Base-by-base conservation (phyloP, 2,329 filamentous ascomycete genomes). In the Neofusicoccum kwambonambiense region DNA sequence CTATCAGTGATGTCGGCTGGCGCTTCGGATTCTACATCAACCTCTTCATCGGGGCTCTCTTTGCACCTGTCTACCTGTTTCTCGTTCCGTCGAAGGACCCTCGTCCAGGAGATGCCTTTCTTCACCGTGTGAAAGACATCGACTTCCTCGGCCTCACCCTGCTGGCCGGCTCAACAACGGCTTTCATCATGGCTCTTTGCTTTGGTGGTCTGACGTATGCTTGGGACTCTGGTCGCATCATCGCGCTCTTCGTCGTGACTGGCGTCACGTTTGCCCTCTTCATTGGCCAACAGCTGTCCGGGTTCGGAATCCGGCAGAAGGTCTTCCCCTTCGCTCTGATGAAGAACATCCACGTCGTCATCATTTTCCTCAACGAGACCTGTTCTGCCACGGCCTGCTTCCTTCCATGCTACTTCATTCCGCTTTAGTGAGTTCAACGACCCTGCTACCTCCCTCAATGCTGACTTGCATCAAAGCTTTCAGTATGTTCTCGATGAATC, bases 151-250 rank as follows among this genome's bases (percentile, higher is more conserved):
- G 60, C 31, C 50, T 12, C 67, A 70, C 57, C 69, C 64, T 63
- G 45, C 83, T 4, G 84, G 84, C 1, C 0, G 82, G 76, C 1
- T 75, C 77, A 15, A 78, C 80, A 44, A 70, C 77, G 1, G 72
- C 73, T 7, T 68, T 82, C 41, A 37, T 83, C 22, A 79, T 87
- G 72, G 83, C 78, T 1, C 78, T 86, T 64, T 77, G 77, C 60
- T 84, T 86, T 49, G 84, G 82, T 5, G 85, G 85, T 1, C 72
- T 74, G 0, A 41, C 79, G 3, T 87, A 80, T 62, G 68, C 76
- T 0, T 87, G 84, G 84, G 69, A 74, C 62, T 76, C 74, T 6
- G 77, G 75, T 0, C 70, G 75, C 0, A 77, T 77, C 17, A 85
- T 87, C 45, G 76, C 73, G 0, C 71, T 81, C 2, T 84, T 82